A percentile compares a stretch with the other conserved stretches of the same genome.
phyloP scores from a whole-genome alignment of 1,284 basidiomycete genomes.

The Leccinum pallidistipes region DNA sequence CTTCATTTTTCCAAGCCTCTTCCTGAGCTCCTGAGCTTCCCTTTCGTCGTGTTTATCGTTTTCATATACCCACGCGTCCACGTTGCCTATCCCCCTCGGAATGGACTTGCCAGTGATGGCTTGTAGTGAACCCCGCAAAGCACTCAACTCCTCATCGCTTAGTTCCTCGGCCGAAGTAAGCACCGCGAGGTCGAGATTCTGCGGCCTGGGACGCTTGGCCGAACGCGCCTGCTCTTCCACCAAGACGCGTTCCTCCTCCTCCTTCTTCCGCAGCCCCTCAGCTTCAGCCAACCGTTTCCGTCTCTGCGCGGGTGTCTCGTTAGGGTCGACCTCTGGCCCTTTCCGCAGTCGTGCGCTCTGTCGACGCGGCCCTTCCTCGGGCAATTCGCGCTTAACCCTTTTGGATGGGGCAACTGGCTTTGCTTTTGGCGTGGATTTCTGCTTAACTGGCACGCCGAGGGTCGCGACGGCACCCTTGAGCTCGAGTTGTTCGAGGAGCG shows the following conservation, averaged over 20 bases:
- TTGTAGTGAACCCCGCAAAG: conserved; percentile 47
- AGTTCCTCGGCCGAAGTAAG: conserved; percentile 50
- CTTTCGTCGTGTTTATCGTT: conserved; percentile 43
- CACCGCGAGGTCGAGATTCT: conserved; percentile 57
- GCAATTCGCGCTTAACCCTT: conserved; percentile 47
- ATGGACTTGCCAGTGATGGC: conserved; percentile 37
- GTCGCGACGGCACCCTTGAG: conserved; percentile 56
- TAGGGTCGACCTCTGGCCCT: conserved; percentile 42
- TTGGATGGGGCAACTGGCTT: conserved; percentile 65
- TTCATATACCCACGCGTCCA: conserved; percentile 52
- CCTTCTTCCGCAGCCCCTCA: conserved; percentile 51
- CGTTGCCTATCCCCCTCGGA: conserved; percentile 43
- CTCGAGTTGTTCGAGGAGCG: conserved; percentile 67
- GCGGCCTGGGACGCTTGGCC: conserved; percentile 65
- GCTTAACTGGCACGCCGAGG: conserved; percentile 46
- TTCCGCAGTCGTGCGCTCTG: conserved; percentile 63
- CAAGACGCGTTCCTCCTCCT: conserved; percentile 57
- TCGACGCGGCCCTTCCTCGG: conserved; percentile 49
- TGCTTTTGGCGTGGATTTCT: conserved; percentile 40
- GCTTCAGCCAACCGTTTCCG: conserved; percentile 59
- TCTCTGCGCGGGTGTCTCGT: conserved; percentile 64
- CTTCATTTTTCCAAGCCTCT: conserved; percentile 54
- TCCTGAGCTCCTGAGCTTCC: conserved; percentile 51
- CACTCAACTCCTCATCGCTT: conserved; percentile 44
- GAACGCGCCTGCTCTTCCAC: conserved; percentile 60